Conservation (phyloP, 106 monocot species). For the Posidonia australis region DNA sequence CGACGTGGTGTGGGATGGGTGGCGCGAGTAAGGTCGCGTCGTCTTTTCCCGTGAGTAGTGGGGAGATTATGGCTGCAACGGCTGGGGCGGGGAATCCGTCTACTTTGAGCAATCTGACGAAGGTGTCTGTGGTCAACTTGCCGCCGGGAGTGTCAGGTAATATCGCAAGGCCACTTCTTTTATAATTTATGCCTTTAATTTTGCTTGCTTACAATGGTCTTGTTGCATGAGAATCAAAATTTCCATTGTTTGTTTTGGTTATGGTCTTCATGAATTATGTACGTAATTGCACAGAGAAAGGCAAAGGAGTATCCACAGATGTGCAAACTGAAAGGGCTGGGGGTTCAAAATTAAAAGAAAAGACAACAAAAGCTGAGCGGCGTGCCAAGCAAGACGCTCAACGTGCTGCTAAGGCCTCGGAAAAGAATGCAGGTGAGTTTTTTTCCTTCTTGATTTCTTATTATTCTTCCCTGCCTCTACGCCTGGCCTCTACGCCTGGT, state of each 20-base stretch:
- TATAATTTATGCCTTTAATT: no score
- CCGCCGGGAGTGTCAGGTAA: constrained; percentile 48
- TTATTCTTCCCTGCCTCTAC: neutral
- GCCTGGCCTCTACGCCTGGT: neutral
- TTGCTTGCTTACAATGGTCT: no score
- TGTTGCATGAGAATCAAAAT: no score
- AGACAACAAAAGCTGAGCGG: constrained; percentile 19
- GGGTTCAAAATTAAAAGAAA: constrained; percentile 14
- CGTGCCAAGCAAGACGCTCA: constrained; percentile 25
- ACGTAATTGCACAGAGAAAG: neutral
- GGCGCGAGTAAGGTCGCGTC: constrained; percentile 29
- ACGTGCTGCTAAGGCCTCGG: constrained; percentile 19
- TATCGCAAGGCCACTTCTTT: no score
- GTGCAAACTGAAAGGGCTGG: neutral
- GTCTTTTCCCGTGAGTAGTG: constrained; percentile 32
- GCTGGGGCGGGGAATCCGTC: neutral
- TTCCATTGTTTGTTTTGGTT: no score
- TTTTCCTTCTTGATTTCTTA: neutral
- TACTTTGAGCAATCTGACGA: constrained; percentile 30
- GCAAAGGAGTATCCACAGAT: neutral
- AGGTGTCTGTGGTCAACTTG: constrained; percentile 43
- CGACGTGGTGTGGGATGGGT: constrained; percentile 15
- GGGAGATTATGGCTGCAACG: constrained; percentile 39
- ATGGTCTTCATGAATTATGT: no score
- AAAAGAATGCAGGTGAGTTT: constrained; percentile 5